phyloP scores from a whole-genome alignment of 2,329 filamentous ascomycete species.

The Aureobasidium sp. region DNA sequence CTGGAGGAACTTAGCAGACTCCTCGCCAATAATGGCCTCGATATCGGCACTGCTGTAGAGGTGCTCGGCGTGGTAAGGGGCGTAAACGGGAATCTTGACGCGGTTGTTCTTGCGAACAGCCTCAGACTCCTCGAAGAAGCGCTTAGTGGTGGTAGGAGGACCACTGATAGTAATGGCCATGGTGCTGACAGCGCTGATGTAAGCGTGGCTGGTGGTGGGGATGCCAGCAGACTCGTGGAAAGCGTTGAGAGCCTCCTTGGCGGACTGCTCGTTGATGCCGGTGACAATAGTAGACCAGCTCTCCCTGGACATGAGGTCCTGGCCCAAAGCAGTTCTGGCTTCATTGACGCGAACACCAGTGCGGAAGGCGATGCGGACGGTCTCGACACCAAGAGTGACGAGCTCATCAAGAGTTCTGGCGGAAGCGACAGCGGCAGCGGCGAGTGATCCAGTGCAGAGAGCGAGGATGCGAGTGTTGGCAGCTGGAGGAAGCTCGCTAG shows the following conservation, averaged over 20 bases:
- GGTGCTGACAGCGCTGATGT: conserved; percentile 50
- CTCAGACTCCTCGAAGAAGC: conserved; percentile 41
- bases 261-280: conserved; percentile 44
- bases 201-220: conserved; percentile 43
- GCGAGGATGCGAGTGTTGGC: conserved; percentile 49
- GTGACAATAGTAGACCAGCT: conserved; percentile 61
- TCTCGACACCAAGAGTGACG: conserved; percentile 53
- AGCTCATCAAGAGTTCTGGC: conserved; percentile 54
- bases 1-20: conserved; percentile 32
- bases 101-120: conserved; percentile 42
- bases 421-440: conserved; percentile 58
- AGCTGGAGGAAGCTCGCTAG: conserved; percentile 41
- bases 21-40: conserved; percentile 39
- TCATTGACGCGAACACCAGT: conserved; percentile 42
- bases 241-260: conserved; percentile 42
- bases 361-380: conserved; percentile 58
- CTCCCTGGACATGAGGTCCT: conserved; percentile 42
- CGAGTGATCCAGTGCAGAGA: conserved; percentile 60
- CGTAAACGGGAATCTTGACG: conserved; percentile 46
- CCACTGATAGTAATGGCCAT: conserved; percentile 53
- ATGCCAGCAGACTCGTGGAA: conserved; percentile 50
- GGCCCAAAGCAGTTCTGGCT: conserved; percentile 34
- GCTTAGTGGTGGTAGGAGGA: conserved; percentile 44
- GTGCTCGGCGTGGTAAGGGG: conserved; percentile 51
- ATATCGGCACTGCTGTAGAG: conserved; percentile 44